Evolutionary conservation across 2,329 filamentous ascomycete genomes (phyloP), one percentile per base, ranked within the genome.

Genomic region (Colletotrichum sp.): DNA sequence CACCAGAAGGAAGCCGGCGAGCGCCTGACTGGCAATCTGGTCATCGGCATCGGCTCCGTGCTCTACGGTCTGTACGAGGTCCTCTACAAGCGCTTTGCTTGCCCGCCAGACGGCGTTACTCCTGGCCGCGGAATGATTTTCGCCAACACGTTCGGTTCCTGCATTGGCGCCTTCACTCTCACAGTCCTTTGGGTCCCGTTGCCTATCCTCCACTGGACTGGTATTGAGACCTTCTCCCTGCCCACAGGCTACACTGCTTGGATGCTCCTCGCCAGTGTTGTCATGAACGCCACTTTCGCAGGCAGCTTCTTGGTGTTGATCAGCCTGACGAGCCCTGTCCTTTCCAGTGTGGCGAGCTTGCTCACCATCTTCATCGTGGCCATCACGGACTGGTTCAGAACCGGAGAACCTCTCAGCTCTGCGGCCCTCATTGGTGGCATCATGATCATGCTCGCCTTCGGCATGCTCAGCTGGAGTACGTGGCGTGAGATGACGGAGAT

Each of bases 11-110:
- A 84, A 74, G 92, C 92, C 0, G 90, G 90, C 60, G 93, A 93
- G 79, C 91, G 96, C 21, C 90, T 96, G 14, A 83, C 96, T 1
- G 97, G 97, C 8, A 99, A 99, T 82, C 86, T 99, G 52, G 91
- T 99, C 80, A 99, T 99, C 80, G 96, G 96, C 43, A 85, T 95
- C 28, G 97, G 97, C 12, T 97, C 94, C 78, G 93, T 99, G 8
- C 90, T 99, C 21, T 99, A 99, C 84, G 97, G 97, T 1, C 93
- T 99, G 64, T 99, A 99, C 85, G 97, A 99, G 85, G 97, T 99
- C 7, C 85, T 99, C 52, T 99, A 99, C 87, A 99, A 99, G 89
- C 93, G 93, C 75, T 93, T 93, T 75, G 96, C 96, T 16, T 99
- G 97, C 83, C 97, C 97, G 13, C 97, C 97, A 0, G 96, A 98